Evolutionary conservation across 768 basidiomycete genomes (phyloP).

Genomic region (Boletus vermiculosoides): DNA sequence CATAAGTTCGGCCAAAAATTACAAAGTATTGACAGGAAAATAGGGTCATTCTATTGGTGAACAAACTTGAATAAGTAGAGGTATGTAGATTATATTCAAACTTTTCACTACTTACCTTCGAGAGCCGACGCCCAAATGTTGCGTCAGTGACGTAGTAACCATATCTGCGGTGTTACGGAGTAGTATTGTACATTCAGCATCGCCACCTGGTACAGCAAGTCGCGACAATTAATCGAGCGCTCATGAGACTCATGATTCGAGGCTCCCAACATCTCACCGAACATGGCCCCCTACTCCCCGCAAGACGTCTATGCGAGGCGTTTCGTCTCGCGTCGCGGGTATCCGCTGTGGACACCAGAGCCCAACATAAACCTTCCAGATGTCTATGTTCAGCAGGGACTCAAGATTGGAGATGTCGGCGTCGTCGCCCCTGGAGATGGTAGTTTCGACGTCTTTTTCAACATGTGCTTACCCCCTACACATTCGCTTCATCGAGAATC

Average conservation of each 20-base stretch:
- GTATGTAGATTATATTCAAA: no score
- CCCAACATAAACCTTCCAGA: slow-evolving; percentile 24
- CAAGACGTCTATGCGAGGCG: slow-evolving; percentile 20
- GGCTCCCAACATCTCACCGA: neutral
- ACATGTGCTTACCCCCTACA: slow-evolving; percentile 30
- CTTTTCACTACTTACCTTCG: neutral
- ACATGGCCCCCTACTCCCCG: slow-evolving; percentile 7
- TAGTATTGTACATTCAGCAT: neutral
- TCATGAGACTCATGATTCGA: neutral
- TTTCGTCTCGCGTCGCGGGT: slow-evolving; percentile 25
- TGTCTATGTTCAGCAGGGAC: slow-evolving; percentile 24
- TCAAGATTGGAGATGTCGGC: slow-evolving; percentile 38
- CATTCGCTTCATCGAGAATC: slow-evolving; percentile 17
- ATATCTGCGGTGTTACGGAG: no score
- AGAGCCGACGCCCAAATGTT: no score
- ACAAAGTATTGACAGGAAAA: no score
- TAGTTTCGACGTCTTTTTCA: slow-evolving; percentile 38
- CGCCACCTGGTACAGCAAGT: neutral
- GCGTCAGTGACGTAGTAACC: no score
- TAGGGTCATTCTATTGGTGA: no score
- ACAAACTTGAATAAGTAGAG: no score
- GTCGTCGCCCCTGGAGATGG: slow-evolving; percentile 32
- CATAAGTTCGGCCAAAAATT: no score
- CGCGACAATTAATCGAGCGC: neutral
- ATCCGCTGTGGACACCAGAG: slow-evolving; percentile 34